Percentiles rank a stretch among this genome's conserved stretches.
These are phyloP conservation scores for Xylaria curta DNA, from an alignment of 495 filamentous ascomycete species.

Conservation along the genomic window DNA sequence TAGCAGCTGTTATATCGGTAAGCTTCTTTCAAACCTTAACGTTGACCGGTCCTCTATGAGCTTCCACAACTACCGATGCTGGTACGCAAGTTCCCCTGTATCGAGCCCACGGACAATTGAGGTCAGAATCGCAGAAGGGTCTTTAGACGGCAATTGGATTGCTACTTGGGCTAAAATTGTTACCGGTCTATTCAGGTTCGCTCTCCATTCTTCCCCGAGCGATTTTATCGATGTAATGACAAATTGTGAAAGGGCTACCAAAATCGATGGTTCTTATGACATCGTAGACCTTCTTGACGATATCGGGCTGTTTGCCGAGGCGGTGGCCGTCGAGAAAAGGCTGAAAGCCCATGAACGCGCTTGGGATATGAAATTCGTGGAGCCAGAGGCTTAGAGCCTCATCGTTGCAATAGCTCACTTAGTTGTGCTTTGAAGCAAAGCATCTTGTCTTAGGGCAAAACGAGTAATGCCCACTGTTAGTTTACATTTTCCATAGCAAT, in stretches of 20 bases:
- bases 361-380: conserved; percentile 21
- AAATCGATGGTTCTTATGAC: conserved; percentile 25
- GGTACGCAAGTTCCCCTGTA: too few relatives aligned
- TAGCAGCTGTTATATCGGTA: not conserved
- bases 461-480: not conserved
- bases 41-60: not conserved
- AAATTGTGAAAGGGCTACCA: conserved; percentile 17
- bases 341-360: conserved; percentile 10
- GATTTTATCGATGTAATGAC: conserved; percentile 28
- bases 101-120: not conserved
- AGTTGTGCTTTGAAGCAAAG: not conserved
- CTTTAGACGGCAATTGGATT: conserved; percentile 32
- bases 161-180: conserved; percentile 42
- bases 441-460: not conserved
- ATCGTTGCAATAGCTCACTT: too few relatives aligned
- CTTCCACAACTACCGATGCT: not conserved
- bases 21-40: not conserved
- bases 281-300: conserved; percentile 35
- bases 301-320: conserved; percentile 32
- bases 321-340: conserved; percentile 23
- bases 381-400: not conserved
- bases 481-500: not conserved
- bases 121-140: conserved; percentile 42
- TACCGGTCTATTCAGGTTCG: conserved; percentile 40
- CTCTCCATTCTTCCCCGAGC: conserved; percentile 16